Evolutionary conservation across 1,284 basidiomycete genomes (phyloP), one percentile per base, ranked within the genome.

Genomic region (Kalmanozyma brasiliensis): DNA sequence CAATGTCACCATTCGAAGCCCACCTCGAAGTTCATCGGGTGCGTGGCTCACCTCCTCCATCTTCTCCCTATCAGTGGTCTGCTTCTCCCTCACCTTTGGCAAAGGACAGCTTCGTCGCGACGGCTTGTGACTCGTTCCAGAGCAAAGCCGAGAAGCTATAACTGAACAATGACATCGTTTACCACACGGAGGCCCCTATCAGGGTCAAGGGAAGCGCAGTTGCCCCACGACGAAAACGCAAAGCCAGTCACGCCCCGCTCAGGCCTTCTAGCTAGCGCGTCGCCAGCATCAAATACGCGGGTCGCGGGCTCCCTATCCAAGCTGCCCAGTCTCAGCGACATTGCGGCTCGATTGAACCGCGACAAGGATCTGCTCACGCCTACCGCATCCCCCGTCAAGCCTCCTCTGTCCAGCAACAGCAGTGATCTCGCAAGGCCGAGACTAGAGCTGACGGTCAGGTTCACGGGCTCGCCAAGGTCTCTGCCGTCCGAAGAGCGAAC

Each of bases 241-340:
- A 44, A 45, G 43, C 64, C 58, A 0, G 17, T 57, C 3, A 11
- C 49, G 2, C 40, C 45, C 5, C 52, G 52, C 33, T 52, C 57
- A 1, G 24, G 11, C n/a, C 33, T 40, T 19, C 22, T 26, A 1
- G 44, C 38, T 17, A 32, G 7, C 17, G 26, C 52, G 26, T 49
- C 53, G 2, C 45, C 52, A 16, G 38, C 48, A 8, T 35, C 57
- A 3, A 47, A 33, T 13, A 16, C 43, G 4, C 16, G 22, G 10
- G 44, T 34, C 8, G 14, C 42, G 8, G 46, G 56, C 19, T 64
- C 66, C 2, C 56, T 52, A 2, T 60, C 56, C 37, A 74, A 69
- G 52, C 30, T 68, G 44, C 73, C 73, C 0, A 75, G 61, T 6
- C 63, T 75, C 43, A 70, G 69, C 35, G 73, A 75, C n/a, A 72